phyloP scores from a whole-genome alignment of 192 early-diverging fungal species.

The Mortierella antarctica region DNA sequence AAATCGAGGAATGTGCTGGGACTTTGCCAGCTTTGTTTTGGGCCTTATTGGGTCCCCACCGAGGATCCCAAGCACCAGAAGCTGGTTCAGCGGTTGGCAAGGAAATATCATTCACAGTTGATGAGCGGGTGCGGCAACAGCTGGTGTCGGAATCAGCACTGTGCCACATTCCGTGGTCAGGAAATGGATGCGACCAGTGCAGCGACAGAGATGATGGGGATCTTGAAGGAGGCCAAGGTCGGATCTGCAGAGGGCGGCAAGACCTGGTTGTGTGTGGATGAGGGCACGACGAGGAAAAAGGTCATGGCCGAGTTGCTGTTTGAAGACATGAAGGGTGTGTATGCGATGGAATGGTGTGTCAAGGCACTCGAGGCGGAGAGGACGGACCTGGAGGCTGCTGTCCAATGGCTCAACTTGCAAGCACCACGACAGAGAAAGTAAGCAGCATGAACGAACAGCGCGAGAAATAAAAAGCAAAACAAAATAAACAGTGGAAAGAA shows the following conservation, averaged over 20 bases:
- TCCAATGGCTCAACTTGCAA: constrained; percentile 68
- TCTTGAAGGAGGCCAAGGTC: constrained; percentile 56
- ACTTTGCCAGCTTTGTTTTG: constrained; percentile 84
- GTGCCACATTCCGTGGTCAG: constrained; percentile 15
- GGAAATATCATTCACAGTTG: constrained; percentile 79
- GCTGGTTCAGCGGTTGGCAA: constrained; percentile 76
- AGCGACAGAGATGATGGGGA: constrained; percentile 63
- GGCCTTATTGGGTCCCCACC: constrained; percentile 80
- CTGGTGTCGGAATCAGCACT: constrained; percentile 70
- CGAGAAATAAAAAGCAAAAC: background rate
- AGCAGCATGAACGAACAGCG: background rate
- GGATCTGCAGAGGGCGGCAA: constrained; percentile 21
- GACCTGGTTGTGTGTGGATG: constrained; percentile 74
- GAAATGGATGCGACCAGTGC: constrained; percentile 72
- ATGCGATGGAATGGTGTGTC: constrained; percentile 73
- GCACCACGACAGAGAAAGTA: constrained; percentile 57
- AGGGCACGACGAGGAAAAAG: constrained; percentile 60
- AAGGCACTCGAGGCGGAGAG: constrained; percentile 68
- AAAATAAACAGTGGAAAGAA: too few species aligned
- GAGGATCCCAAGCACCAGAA: constrained; percentile 83
- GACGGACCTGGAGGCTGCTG: constrained; percentile 63
- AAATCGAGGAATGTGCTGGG: constrained; percentile 63
- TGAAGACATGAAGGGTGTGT: constrained; percentile 32
- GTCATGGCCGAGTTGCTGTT: constrained; percentile 57
- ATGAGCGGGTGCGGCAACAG: constrained; percentile 78